A percentile compares a stretch with the other conserved stretches of the same genome.
Evolutionary conservation across 768 basidiomycete species (phyloP).

Genomic region (Suillus fuscotomentosus): DNA sequence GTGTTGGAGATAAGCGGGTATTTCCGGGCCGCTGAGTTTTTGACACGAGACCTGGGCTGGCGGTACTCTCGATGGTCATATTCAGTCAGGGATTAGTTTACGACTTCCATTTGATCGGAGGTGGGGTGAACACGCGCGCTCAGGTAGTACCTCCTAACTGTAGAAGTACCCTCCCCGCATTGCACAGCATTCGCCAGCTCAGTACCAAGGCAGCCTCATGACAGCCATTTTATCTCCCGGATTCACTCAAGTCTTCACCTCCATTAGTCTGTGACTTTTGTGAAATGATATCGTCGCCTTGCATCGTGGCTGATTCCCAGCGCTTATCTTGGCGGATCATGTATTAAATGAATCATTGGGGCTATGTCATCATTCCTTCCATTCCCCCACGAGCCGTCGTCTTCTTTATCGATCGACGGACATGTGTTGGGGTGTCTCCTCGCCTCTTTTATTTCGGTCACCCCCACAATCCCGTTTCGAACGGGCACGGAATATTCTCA

Average conservation of each 20-base stretch:
- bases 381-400: not conserved
- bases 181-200: conserved; percentile 2
- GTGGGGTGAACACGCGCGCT: too few relatives aligned
- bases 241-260: not conserved
- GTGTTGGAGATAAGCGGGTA: conserved; percentile 17
- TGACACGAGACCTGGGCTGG: not conserved
- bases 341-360: conserved; percentile 3
- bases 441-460: too few relatives aligned
- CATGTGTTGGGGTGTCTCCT: not conserved
- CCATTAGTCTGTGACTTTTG: conserved; percentile 2
- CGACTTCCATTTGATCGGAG: conserved; percentile 10
- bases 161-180: conserved; percentile 1
- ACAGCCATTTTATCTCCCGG: not conserved
- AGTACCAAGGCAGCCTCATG: not conserved
- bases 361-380: not conserved
- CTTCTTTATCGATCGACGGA: conserved; percentile 1
- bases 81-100: not conserved
- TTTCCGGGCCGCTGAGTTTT: conserved; percentile 20
- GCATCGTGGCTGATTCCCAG: conserved; percentile 3
- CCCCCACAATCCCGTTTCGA: conserved; percentile 17
- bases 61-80: not conserved
- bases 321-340: conserved; percentile 6
- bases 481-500: conserved; percentile 20
- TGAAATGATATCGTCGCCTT: conserved; percentile 1
- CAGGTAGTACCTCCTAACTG: not conserved